phyloP scores from a whole-genome alignment of 2,329 filamentous ascomycete species.

The Colletotrichum endophyticum region DNA sequence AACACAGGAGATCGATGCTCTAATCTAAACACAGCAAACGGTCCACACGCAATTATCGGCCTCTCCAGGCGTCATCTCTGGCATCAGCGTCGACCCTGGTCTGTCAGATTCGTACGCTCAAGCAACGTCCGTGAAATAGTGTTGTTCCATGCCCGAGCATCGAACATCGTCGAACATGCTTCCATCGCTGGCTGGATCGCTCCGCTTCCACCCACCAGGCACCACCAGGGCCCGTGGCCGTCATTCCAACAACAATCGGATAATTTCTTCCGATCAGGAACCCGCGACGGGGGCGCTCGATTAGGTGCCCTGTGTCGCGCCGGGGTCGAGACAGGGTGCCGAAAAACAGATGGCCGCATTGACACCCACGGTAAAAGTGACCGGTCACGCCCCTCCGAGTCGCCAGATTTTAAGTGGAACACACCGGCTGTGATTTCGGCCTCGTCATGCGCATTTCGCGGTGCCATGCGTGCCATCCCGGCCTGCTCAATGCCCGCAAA shows the following conservation, averaged over 20 bases:
- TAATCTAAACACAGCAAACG: neutral
- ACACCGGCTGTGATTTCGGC: slow-evolving; percentile 15
- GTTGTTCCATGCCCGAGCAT: neutral
- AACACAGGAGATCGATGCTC: neutral
- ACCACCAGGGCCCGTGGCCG: neutral
- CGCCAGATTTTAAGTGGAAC: slow-evolving; percentile 4
- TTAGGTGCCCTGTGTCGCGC: neutral
- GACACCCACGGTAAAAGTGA: slow-evolving; percentile 10
- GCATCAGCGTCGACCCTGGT: neutral
- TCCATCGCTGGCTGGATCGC: neutral
- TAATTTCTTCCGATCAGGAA: neutral
- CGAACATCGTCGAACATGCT: neutral
- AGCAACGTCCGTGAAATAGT: neutral
- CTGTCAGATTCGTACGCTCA: neutral
- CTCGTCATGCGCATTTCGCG: slow-evolving; percentile 18
- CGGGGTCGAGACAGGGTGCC: neutral
- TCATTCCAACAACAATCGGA: neutral
- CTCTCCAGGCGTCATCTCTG: neutral
- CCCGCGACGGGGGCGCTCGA: neutral
- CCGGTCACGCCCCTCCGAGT: slow-evolving; percentile 16
- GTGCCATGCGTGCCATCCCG: slow-evolving; percentile 17
- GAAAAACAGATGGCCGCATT: slow-evolving; percentile 2
- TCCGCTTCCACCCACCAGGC: neutral
- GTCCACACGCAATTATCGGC: neutral
- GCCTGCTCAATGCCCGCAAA: slow-evolving; percentile 14